Evolutionary conservation across 208 protist genomes (phyloP).

Genomic region (Leishmania tropica): DNA sequence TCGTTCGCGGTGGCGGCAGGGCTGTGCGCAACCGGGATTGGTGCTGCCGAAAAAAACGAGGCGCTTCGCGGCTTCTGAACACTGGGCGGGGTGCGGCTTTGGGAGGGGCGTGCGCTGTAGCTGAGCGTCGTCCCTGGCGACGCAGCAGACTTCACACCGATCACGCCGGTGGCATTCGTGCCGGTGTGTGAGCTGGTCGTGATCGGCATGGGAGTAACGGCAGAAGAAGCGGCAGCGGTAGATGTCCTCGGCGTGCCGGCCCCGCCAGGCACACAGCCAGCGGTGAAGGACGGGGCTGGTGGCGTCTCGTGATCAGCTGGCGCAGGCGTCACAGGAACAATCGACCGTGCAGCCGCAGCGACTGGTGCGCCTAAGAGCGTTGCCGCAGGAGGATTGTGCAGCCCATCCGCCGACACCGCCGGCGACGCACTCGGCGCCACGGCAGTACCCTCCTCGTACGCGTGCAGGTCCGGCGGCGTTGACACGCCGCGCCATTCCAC

Average conservation of each 20-base stretch:
- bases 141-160: not conserved
- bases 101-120: conserved; percentile 33
- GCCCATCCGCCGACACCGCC: not conserved
- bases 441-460: not conserved
- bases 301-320: conserved; percentile 11
- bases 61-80: conserved; percentile 9
- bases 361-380: not conserved
- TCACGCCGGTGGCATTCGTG: not conserved
- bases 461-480: not conserved
- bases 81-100: conserved; percentile 26
- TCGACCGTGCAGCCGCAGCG: not conserved
- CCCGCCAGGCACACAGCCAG: not conserved
- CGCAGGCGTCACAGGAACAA: conserved; percentile 14
- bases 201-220: not conserved
- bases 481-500: conserved; percentile 36
- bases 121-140: conserved; percentile 22
- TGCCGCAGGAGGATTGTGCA: not conserved
- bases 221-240: not conserved
- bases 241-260: not conserved
- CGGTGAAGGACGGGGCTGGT: not conserved
- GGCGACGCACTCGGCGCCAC: not conserved
- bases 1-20: not conserved
- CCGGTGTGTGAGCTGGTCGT: conserved; percentile 2
- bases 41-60: not conserved
- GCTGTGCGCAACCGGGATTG: not conserved